Conservation (phyloP, 371 early-diverging fungal species). For the Batkoa obscura region DNA sequence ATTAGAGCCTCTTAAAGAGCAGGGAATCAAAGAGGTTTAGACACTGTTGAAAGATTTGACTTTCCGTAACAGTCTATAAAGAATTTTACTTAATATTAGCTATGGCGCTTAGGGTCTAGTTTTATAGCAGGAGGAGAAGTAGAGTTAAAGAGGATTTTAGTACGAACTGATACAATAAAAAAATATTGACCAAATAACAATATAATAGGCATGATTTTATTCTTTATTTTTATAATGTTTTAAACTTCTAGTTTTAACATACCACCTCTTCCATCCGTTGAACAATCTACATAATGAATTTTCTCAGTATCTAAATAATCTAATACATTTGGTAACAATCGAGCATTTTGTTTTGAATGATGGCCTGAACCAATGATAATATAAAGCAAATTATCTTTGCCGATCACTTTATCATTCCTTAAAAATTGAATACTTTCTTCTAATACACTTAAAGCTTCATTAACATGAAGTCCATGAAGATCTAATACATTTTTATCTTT, state of each 20-base stretch:
- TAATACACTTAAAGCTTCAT: slow-evolving; percentile 27
- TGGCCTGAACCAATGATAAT: slow-evolving; percentile 29
- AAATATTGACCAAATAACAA: too few relatives aligned
- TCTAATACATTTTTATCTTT: slow-evolving; percentile 21
- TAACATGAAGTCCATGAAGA: slow-evolving; percentile 36
- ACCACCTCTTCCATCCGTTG: slow-evolving; percentile 6
- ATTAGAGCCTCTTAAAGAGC: too few relatives aligned
- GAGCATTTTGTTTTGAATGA: slow-evolving; percentile 14
- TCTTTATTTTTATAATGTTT: too few relatives aligned
- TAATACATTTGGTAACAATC: slow-evolving; percentile 15
- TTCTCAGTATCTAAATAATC: slow-evolving; percentile 19
- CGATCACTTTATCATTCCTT: slow-evolving; percentile 12
- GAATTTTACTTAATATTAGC: too few relatives aligned
- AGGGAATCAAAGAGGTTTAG: too few relatives aligned
- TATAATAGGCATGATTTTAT: too few relatives aligned
- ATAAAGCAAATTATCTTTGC: slow-evolving; percentile 19
- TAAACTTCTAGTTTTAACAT: not conserved
- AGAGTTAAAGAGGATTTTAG: too few relatives aligned
- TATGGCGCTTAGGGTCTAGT: too few relatives aligned
- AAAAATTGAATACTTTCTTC: slow-evolving; percentile 24
- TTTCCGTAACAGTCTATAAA: too few relatives aligned
- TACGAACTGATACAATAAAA: too few relatives aligned
- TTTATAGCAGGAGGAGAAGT: too few relatives aligned
- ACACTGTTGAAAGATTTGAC: too few relatives aligned
- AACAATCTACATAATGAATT: slow-evolving; percentile 4